Evolutionary conservation across 2,329 filamentous ascomycete species (phyloP), one percentile per base, ranked within the genome.

Genomic region (Aureobasidium sp.): DNA sequence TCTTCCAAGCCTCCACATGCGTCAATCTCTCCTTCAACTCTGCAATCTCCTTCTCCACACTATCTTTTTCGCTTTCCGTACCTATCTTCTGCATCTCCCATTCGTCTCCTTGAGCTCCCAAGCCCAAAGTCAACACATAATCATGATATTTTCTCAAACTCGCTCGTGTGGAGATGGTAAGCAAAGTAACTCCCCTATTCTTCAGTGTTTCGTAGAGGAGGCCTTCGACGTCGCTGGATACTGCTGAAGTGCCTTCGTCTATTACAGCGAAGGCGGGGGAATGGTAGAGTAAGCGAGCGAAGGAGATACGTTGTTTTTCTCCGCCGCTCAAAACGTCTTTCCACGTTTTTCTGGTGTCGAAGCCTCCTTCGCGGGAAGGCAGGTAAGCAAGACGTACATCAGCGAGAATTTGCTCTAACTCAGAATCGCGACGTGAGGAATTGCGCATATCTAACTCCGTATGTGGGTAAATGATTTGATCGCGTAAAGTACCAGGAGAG

Each of bases 391-490:
- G 81, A 61, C 85, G 85, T 0, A 92, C 92, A 57, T 90, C 88
- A 61, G 96, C 90, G 3, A 99, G 82, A 3, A 95, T 84, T 30
- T 80, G 80, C 70, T 87, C 84, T 25, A 99, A 81, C 66, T 96
- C 89, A 37, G 84, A 79, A 71, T 99, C 94, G 3, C 83, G 85
- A 68, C 87, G 86, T 16, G 88, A 85, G 64, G 88, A 87, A 63
- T 90, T 86, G 34, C 85, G 87, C 94, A 99, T 97, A 69, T 99
- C 94, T 44, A 92, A 79, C 71, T 96, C 93, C 6, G 91, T 93
- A 68, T 99, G 91, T 0, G 94, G 94, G 68, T 99, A 99, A 71
- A 97, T 97, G 69, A 99, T 91, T 76, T 99, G 95, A 69, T 99
- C 95, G 30, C 94, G 88, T 10, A 97, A 80, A 1, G 94, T 97